These are phyloP conservation scores for Centella asiatica DNA, from an alignment of 129 eudicot species.

Conservation along the genomic window DNA sequence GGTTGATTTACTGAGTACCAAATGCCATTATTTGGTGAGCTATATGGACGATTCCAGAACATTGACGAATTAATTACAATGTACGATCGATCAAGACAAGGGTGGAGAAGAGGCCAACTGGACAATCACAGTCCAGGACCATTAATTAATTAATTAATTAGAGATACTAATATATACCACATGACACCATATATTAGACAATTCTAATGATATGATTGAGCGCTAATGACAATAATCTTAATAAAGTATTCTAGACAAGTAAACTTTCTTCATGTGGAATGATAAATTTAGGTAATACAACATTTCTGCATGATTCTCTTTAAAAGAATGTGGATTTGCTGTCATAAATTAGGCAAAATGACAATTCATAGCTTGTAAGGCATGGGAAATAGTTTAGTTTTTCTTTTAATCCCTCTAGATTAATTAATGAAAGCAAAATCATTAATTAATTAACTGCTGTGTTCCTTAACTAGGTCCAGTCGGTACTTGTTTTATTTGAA, in stretches of 20 bases:
- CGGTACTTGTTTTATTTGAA: too few species aligned
- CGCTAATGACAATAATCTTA: not conserved
- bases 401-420: conserved; percentile 15
- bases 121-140: conserved; percentile 7
- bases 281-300: conserved; percentile 25
- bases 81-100: not conserved
- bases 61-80: not conserved
- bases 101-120: not conserved
- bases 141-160: not conserved
- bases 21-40: not conserved
- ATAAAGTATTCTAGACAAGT: not conserved
- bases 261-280: conserved; percentile 19
- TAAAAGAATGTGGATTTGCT: conserved; percentile 23
- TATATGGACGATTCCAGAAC: not conserved
- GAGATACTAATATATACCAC: not conserved
- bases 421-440: not conserved
- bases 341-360: conserved; percentile 30
- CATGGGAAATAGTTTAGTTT: conserved; percentile 2
- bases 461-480: too few species aligned
- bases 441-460: not conserved
- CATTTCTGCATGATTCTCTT: conserved; percentile 29
- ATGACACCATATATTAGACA: too few species aligned
- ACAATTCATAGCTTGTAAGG: conserved; percentile 13
- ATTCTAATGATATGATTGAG: not conserved
- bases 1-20: too few species aligned